Base-by-base conservation (phyloP, 352 stramenopile genomes). In the Phytophthora cryptogea region DNA sequence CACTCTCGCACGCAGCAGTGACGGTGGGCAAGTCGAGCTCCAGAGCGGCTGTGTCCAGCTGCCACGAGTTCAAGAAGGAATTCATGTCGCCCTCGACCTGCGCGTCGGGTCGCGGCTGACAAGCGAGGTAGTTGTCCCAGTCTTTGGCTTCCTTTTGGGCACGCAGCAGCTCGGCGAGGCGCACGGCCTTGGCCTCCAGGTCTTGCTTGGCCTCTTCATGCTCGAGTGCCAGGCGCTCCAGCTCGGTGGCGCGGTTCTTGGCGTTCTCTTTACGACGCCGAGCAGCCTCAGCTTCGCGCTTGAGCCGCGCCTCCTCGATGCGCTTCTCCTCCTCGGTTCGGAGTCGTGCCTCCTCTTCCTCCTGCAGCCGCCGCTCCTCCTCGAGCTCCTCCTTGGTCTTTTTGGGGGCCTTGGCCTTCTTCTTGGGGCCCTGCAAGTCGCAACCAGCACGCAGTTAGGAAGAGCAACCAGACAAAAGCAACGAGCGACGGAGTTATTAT, bases 381-480 rank as follows among this genome's bases (percentile, higher is more conserved):
- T 91, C 81, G 35, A 91, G 76, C 70, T 93, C 71, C 53, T 90
- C 81, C 53, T 92, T 92, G 70, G 72, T 86, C 62, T 90, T 92
- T 59, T 94, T 92, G 5, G 82, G 81, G 13, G 75, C 73, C 58
- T 94, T 91, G 20, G 40, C 63, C 54, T 89, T 92, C 73, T 89
- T 91, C 66, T 94, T 94, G 5, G 80, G 84, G 23, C 72, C 66
- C 84, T 93, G 54, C 27, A 52, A 32, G 17, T 7, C 14, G 43
- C 7, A 47, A 20, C 26, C 47, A 42, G 47, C 37, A 9, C 14
- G 50, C 14, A 26, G 43, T 10, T 26, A 37, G 1, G 1, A 23
- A 23, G 20, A 8, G 47, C 39, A 65, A 16, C 44, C 35, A 20
- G 16, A 27, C 31, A 41, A 2, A 51, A 30, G 23, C 17, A 46